Evolutionary conservation across 192 early-diverging fungal genomes (phyloP), one percentile per base, ranked within the genome.

Genomic region (Spizellomyces sp.): DNA sequence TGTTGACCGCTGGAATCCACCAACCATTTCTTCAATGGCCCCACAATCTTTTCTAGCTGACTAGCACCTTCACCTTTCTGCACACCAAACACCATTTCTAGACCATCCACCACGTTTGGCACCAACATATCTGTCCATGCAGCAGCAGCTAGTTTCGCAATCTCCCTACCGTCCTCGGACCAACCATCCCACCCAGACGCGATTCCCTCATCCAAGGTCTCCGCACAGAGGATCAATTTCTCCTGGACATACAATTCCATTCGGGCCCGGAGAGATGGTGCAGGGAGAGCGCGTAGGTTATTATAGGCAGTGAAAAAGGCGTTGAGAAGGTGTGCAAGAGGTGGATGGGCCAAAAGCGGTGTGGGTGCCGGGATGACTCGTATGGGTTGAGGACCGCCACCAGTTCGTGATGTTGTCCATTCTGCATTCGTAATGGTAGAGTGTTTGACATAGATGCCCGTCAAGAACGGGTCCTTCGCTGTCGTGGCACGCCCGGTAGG

Each of bases 321-420:
- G 70, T 93, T 93, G 44, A 89, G 82, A 10, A 93, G 83, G 50
- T 81, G 66, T 1, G 89, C 91, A 6, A 91, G 73, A 5, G 86
- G 78, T 4, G 91, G 91, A 60, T 90, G 89, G 42, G 85, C 79
- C 36, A 90, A 74, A 52, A 91, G 67, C 45, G 77, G 67, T 9
- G 76, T 69, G 14, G 86, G 88, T 58, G 88, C 84, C 6, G 81
- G 78, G 63, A 86, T 71, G n/a, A 77, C 67, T 62, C n/a, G 45
- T 14, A 47, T 5, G n/a, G 22, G 48, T 43, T 71, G n/a, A 19
- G 54, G 10, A 0, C 14, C 8, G 17, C n/a, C 21, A 48, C 9
- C 45, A 17, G 27, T 43, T 8, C 36, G 42, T n/a, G 48, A 8
- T 58, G 55, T 22, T 42, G 58, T 12, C 19, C 48, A 27, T 14